Evolutionary conservation across 495 filamentous ascomycete species (phyloP), one percentile per base, ranked within the genome.

Genomic region (Penicillium bialowiezense): DNA sequence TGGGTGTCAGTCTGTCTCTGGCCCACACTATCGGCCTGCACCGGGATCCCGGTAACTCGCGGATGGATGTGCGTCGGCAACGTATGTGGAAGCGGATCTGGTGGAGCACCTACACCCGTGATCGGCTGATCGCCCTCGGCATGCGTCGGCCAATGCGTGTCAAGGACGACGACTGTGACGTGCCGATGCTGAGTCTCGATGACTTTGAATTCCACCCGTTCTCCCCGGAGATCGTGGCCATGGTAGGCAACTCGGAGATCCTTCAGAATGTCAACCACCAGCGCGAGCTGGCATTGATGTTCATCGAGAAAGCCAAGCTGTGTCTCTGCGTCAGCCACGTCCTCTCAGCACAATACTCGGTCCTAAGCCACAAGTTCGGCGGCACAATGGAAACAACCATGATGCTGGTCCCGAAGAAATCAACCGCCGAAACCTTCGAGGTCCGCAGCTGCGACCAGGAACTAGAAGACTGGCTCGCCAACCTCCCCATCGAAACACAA

Each of bases 51-150:
- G 82, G 76, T 4, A 84, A 86, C 33, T 86, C 84, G 33, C 82
- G 76, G 49, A 89, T 92, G 85, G 77, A 85, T 21, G 58, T 75
- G 15, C 76, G 80, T 44, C 81, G 82, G 62, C 85, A 88, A 58
- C 83, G 80, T 51, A 72, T 95, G 53, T 92, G 89, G 88, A 95
- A 91, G 66, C 75, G 89, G 26, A 89, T 96, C 46, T 96, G 90
- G 91, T 96, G 91, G 91, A 91, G 87, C 39, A 90, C 86, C 47
- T 93, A 91, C 57, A 93, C 92, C 77, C 83, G 90, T 34, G 91
- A 96, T 67, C 87, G 89, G 34, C 68, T 95, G 28, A 86, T 96
- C 49, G 91, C 91, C 5, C 65, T 96, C 15, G 91, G 90, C 29
- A 95, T 95, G 90, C 80, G 91, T 42, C 80, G 90, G 50, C 91